phyloP scores from a whole-genome alignment of 2,329 filamentous ascomycete genomes.

The Chaetomium globosum region DNA sequence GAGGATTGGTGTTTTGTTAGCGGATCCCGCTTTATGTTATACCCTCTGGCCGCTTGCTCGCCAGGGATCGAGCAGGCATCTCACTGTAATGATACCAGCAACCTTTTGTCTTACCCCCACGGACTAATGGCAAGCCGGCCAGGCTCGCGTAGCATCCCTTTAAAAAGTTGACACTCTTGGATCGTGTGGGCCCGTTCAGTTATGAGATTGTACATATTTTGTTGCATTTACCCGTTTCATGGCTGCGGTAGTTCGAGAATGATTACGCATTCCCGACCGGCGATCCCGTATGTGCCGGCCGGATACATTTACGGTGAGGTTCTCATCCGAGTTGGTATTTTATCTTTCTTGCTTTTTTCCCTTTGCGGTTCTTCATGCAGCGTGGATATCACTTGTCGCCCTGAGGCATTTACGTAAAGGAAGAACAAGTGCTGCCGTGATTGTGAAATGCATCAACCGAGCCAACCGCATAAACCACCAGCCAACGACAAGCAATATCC shows the following conservation, averaged over 20 bases:
- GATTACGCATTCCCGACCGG: neutral
- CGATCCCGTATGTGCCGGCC: neutral
- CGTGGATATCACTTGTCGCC: neutral
- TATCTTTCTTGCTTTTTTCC: neutral
- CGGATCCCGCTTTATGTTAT: neutral
- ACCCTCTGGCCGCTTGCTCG: too few species aligned
- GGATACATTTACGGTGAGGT: neutral
- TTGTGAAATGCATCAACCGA: neutral
- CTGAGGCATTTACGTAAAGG: conserved; percentile 2
- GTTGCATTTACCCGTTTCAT: conserved; percentile 1
- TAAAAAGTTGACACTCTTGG: neutral
- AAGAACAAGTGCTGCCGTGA: neutral
- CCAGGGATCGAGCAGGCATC: neutral
- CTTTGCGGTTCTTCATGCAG: neutral
- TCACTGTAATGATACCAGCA: neutral
- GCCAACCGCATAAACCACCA: neutral
- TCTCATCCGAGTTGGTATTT: neutral
- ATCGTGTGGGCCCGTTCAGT: neutral
- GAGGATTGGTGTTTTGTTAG: neutral
- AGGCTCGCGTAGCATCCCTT: neutral
- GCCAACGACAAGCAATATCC: conserved; percentile 6
- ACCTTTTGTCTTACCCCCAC: neutral
- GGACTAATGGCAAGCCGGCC: neutral
- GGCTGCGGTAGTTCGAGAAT: neutral
- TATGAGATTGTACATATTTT: neutral